These are phyloP conservation scores for Didymella segeticola DNA, from an alignment of 2,329 filamentous ascomycete genomes.

Conservation along the genomic window DNA sequence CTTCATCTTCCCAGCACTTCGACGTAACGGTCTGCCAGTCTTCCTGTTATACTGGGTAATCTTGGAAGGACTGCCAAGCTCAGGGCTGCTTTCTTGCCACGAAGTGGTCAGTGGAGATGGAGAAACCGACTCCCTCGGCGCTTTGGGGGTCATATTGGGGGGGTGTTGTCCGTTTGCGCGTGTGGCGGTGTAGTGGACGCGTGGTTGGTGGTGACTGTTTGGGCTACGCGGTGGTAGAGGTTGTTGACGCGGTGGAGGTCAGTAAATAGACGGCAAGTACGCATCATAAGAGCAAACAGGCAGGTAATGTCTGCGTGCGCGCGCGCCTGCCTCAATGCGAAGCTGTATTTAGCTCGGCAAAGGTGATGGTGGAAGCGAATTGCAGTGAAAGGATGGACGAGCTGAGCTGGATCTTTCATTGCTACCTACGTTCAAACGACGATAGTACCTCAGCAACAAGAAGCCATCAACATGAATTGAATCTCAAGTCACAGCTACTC, in stretches of 20 bases:
- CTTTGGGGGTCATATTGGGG: slow-evolving; percentile 15
- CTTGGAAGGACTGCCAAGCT: slow-evolving; percentile 38
- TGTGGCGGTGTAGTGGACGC: slow-evolving; percentile 7
- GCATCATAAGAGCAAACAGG: background rate
- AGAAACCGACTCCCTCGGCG: background rate
- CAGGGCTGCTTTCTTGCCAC: slow-evolving; percentile 29
- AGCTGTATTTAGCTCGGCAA: slow-evolving; percentile 16
- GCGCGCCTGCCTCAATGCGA: slow-evolving; percentile 7
- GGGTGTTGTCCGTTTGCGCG: slow-evolving; percentile 5
- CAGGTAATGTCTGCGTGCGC: background rate
- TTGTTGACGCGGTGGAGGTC: slow-evolving; percentile 3
- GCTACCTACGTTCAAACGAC: slow-evolving; percentile 21
- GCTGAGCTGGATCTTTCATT: slow-evolving; percentile 5
- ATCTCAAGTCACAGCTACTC: background rate
- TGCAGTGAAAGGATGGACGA: slow-evolving; percentile 1
- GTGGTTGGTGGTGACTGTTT: slow-evolving; percentile 13
- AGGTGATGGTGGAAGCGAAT: slow-evolving; percentile 2
- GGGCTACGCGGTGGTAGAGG: slow-evolving; percentile 1
- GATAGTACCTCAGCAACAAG: background rate
- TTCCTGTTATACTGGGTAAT: slow-evolving; percentile 46
- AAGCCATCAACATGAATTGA: slow-evolving; percentile 9
- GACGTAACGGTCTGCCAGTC: slow-evolving; percentile 54
- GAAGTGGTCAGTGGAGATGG: background rate
- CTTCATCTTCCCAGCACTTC: slow-evolving; percentile 46
- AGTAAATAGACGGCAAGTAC: background rate